Conservation (phyloP, 192 early-diverging fungal genomes). For the Paraglomus brasilianum region DNA sequence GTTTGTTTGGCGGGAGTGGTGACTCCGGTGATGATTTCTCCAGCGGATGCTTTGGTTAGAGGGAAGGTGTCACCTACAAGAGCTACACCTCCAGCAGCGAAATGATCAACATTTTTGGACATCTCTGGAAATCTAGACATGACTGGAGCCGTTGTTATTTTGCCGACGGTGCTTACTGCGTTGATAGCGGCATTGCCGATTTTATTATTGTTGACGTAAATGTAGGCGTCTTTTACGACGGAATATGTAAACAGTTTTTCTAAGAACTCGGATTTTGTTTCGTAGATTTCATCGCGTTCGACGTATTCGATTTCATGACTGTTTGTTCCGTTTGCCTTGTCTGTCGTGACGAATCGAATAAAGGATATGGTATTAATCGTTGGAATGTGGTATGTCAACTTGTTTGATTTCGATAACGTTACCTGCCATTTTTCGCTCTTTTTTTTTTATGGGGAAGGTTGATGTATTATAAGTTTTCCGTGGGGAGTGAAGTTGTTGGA, state of each 20-base stretch:
- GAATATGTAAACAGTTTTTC: background rate
- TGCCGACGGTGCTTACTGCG: conserved; percentile 35
- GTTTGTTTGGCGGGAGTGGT: conserved; percentile 53
- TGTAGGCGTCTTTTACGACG: conserved; percentile 16
- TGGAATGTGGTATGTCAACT: too few relatives aligned
- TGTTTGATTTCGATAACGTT: too few relatives aligned
- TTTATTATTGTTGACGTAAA: conserved; percentile 44
- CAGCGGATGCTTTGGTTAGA: conserved; percentile 59
- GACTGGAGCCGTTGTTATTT: conserved; percentile 41
- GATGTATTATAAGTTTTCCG: too few relatives aligned
- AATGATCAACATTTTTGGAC: conserved; percentile 54
- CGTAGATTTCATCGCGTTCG: too few relatives aligned
- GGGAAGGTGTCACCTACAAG: conserved; percentile 59
- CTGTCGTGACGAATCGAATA: too few relatives aligned
- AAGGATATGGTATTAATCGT: too few relatives aligned
- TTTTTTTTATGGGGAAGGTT: too few relatives aligned
- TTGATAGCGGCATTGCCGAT: conserved; percentile 35
- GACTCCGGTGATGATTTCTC: conserved; percentile 57
- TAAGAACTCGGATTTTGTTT: background rate
- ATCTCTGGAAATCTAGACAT: conserved; percentile 50
- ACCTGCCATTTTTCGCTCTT: too few relatives aligned
- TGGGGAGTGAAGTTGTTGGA: too few relatives aligned
- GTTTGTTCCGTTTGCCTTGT: too few relatives aligned
- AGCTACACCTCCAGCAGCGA: conserved; percentile 66
- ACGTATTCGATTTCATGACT: too few relatives aligned